Percentiles rank a stretch among this genome's conserved stretches.
These are phyloP conservation scores for Stemphylium lycopersici DNA, from an alignment of 2,329 filamentous ascomycete genomes.

Conservation along the genomic window DNA sequence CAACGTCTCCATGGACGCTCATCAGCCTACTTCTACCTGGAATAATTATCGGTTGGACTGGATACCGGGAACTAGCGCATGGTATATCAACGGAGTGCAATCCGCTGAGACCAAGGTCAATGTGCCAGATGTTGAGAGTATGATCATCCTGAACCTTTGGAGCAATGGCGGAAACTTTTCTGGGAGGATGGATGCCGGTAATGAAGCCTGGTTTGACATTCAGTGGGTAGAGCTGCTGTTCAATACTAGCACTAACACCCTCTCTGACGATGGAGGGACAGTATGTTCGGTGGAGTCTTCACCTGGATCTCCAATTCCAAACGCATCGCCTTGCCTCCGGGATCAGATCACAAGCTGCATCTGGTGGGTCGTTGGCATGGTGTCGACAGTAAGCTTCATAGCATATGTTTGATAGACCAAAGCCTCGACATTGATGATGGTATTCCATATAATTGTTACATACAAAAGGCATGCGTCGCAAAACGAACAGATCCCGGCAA, in stretches of 20 bases:
- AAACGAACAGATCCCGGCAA: too few relatives aligned
- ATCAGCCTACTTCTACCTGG: slow-evolving; percentile 7
- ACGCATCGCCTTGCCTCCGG: not conserved
- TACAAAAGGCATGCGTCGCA: too few relatives aligned
- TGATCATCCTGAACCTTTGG: slow-evolving; percentile 17
- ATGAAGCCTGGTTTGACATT: slow-evolving; percentile 17
- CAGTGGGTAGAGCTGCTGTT: slow-evolving; percentile 22
- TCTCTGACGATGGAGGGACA: rapidly evolving
- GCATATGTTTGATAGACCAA: not conserved
- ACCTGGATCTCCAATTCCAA: slow-evolving; percentile 4
- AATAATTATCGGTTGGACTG: slow-evolving; percentile 20
- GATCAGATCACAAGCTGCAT: not conserved
- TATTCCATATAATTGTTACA: too few relatives aligned
- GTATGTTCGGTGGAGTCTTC: slow-evolving; percentile 9
- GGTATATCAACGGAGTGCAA: slow-evolving; percentile 17
- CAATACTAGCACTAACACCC: slow-evolving; percentile 1
- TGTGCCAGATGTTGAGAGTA: slow-evolving; percentile 12
- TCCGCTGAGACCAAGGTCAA: slow-evolving; percentile 8
- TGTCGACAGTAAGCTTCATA: not conserved
- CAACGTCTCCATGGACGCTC: slow-evolving; percentile 8
- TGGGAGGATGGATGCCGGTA: slow-evolving; percentile 10
- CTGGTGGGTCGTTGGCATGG: not conserved
- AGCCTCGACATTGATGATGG: too few relatives aligned
- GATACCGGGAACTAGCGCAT: slow-evolving; percentile 10
- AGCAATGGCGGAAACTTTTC: slow-evolving; percentile 15